phyloP scores from a whole-genome alignment of 2,329 filamentous ascomycete species.

The Balansia obtecta region DNA sequence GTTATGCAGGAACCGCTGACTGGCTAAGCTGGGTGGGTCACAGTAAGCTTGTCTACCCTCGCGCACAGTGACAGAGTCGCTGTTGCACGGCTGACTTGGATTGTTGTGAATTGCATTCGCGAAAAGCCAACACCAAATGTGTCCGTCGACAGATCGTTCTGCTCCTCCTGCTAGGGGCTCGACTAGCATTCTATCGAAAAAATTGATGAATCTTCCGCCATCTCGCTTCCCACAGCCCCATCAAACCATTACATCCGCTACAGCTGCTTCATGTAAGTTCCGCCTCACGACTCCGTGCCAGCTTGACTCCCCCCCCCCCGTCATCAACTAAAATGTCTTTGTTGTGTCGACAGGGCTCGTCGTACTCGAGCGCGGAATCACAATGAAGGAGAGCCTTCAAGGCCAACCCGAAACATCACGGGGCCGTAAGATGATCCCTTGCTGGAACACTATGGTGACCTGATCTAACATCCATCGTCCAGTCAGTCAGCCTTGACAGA shows the following conservation, averaged over 20 bases:
- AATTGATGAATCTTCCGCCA: no score
- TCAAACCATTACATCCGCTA: no score
- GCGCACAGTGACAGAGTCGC: background rate
- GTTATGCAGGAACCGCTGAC: background rate
- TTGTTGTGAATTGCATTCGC: background rate
- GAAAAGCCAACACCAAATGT: background rate
- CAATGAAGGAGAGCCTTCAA: slow-evolving; percentile 9
- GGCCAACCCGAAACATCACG: slow-evolving; percentile 21
- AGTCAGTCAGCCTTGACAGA: slow-evolving; percentile 42
- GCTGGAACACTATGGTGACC: background rate
- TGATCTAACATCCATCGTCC: slow-evolving; percentile 5
- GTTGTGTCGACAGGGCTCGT: slow-evolving; percentile 4
- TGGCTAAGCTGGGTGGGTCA: background rate
- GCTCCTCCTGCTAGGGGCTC: no score
- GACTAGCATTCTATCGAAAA: no score
- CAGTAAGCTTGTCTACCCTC: background rate
- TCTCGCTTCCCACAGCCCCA: no score
- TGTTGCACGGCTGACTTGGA: background rate
- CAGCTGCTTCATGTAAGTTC: background rate
- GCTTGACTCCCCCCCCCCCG: no score
- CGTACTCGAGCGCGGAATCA: slow-evolving; percentile 7
- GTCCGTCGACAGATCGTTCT: background rate
- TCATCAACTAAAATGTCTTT: background rate
- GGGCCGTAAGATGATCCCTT: slow-evolving; percentile 22
- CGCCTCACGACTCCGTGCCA: no score